Base-by-base conservation (phyloP, 2,329 filamentous ascomycete species). In the Trichoderma breve region DNA sequence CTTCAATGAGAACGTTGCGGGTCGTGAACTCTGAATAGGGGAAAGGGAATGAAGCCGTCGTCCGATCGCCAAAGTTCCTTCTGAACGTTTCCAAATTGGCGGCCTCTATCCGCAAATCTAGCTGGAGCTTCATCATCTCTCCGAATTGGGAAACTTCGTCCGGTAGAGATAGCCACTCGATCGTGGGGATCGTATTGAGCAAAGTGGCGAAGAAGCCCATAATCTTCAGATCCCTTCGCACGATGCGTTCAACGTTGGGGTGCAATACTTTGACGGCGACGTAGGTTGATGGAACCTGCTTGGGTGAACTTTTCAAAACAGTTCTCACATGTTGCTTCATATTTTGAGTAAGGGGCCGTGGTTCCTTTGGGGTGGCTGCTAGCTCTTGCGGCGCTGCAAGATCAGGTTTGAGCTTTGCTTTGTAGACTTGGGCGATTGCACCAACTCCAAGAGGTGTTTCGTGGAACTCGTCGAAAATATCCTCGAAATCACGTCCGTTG, bases 111-210 rank as follows among this genome's bases (percentile, higher is more conserved):
- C 96, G 92, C 43, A 99, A 86, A 81, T 99, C 96, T 3, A 99
- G 86, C 80, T 99, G 96, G n/a, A 98, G 85, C 77, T 92, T 92
- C 96, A 99, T 99, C 96, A 99, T 99, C 79, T 97, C 93, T 28
- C 95, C 95, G 78, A 99, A 99, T 78, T 98, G 94, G 15, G 87
- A 83, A 3, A 98, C 96, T 80, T 99, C 96, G 76, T 98, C 95
- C 0, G 96, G 96, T 9, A 99, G 89, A 0, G 95, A 98, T 6
- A 99, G 86, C 96, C 96, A 99, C 81, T 98, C 94, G 79, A 99
- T 96, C 0, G 95, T 97, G 0, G 96, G 96, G 36, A 99, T 92
- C 2, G 88, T 84, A 81, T 98, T 97, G 76, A 99, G 90, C 6
- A 92, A 78, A 0, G 89, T 87, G 18, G 96, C 96, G 78, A 99